A percentile compares a stretch with the other conserved stretches of the same genome.
Evolutionary conservation across 2,329 filamentous ascomycete genomes (phyloP).

Genomic region (Phialemonium atrogriseum): DNA sequence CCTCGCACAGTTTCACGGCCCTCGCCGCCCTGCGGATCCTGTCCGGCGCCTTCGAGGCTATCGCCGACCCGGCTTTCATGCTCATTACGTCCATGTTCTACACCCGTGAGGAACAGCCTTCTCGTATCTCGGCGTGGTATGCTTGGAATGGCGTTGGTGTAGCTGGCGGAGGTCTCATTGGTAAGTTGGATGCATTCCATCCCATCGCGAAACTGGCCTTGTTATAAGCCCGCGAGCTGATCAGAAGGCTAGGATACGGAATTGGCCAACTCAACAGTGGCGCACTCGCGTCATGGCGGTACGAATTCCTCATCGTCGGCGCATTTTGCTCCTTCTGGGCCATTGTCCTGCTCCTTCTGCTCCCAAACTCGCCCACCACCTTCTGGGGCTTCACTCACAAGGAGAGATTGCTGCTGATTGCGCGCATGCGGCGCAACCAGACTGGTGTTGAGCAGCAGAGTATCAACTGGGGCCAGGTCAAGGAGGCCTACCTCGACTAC

Average conservation of each 20-base stretch:
- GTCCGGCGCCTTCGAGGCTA: conserved; percentile 63
- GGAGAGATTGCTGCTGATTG: conserved; percentile 56
- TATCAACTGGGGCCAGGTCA: conserved; percentile 37
- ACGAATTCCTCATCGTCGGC: conserved; percentile 61
- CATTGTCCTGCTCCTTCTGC: conserved; percentile 52
- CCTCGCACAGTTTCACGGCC: conserved; percentile 50
- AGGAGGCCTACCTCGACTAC: conserved; percentile 51
- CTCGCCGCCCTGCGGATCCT: conserved; percentile 55
- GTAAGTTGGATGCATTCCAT: too few species aligned
- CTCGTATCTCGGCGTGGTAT: conserved; percentile 63
- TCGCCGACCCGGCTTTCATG: conserved; percentile 60
- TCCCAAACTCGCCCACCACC: conserved; percentile 64
- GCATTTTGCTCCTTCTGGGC: conserved; percentile 55
- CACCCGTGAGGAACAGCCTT: conserved; percentile 57
- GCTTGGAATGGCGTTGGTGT: conserved; percentile 73
- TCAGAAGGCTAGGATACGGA: conserved; percentile 62
- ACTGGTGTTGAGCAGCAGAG: conserved; percentile 50
- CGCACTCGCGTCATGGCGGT: conserved; percentile 57
- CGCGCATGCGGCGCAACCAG: conserved; percentile 52
- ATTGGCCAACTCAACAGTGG: conserved; percentile 43
- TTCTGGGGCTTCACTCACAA: conserved; percentile 61
- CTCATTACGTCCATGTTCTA: conserved; percentile 65
- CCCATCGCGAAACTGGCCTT: too few species aligned
- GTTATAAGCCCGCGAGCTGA: too few species aligned
- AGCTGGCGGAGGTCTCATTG: conserved; percentile 62